Conservation (phyloP, 768 basidiomycete species). For the Boletus sensibilis region DNA sequence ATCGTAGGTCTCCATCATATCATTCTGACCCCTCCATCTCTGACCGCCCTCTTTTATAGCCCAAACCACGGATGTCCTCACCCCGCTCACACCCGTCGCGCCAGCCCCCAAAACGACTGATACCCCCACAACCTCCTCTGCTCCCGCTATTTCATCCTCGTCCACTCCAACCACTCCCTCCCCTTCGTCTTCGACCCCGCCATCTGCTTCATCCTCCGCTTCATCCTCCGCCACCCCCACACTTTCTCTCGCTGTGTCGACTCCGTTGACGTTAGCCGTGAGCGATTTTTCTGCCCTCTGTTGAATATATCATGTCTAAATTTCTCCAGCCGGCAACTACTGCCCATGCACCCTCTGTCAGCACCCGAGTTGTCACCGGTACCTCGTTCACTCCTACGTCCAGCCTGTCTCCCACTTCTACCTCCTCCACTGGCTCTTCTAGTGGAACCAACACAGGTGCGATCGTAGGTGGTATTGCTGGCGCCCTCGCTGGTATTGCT, state of each 20-base stretch:
- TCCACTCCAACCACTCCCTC: slow-evolving; percentile 6
- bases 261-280: slow-evolving; percentile 14
- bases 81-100: background rate
- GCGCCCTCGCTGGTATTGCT: slow-evolving; percentile 44
- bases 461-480: slow-evolving; percentile 44
- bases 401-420: slow-evolving; percentile 15
- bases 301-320: background rate
- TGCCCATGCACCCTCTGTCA: background rate
- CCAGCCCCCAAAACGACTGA: slow-evolving; percentile 16
- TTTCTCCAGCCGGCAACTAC: background rate
- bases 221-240: slow-evolving; percentile 5
- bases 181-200: background rate
- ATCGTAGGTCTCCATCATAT: background rate
- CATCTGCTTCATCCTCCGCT: background rate
- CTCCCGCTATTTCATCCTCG: slow-evolving; percentile 1
- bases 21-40: background rate
- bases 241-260: slow-evolving; percentile 6
- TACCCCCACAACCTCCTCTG: slow-evolving; percentile 14
- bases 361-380: background rate
- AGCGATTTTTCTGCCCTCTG: slow-evolving; percentile 5
- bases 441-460: slow-evolving; percentile 32
- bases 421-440: slow-evolving; percentile 36
- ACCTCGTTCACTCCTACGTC: slow-evolving; percentile 1
- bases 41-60: slow-evolving; percentile 9
- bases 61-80: background rate